Evolutionary conservation across 192 early-diverging fungal genomes (phyloP).

Genomic region (Paraglomus occultum): DNA sequence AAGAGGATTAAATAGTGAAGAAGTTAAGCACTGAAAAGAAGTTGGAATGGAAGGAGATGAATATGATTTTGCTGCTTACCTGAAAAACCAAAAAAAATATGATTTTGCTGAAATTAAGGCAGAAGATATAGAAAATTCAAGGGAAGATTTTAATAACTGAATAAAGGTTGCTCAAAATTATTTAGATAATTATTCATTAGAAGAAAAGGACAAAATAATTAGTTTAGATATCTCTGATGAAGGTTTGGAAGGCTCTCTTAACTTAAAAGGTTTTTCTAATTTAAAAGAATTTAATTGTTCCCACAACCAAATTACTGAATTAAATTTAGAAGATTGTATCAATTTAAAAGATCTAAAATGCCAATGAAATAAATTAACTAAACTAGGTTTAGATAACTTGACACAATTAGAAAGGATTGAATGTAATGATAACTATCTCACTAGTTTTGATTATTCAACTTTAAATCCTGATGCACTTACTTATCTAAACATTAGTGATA

Average conservation of each 20-base stretch:
- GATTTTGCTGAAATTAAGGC: too few relatives aligned
- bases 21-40: too few relatives aligned
- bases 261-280: neutral
- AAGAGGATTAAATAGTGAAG: too few relatives aligned
- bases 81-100: too few relatives aligned
- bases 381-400: neutral
- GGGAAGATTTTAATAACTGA: too few relatives aligned
- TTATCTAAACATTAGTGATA: constrained; percentile 18
- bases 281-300: constrained; percentile 13
- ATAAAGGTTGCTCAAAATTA: too few relatives aligned
- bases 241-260: neutral
- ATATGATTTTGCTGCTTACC: too few relatives aligned
- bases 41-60: too few relatives aligned
- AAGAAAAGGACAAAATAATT: neutral
- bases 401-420: constrained; percentile 1
- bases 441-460: neutral
- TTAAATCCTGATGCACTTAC: constrained; percentile 11
- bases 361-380: constrained; percentile 3
- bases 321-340: neutral
- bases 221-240: neutral
- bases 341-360: neutral
- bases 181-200: too few relatives aligned
- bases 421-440: constrained; percentile 7
- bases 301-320: neutral
- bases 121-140: too few relatives aligned